phyloP scores from a whole-genome alignment of 768 basidiomycete genomes.

The Rubroboletus pulcherrimus region DNA sequence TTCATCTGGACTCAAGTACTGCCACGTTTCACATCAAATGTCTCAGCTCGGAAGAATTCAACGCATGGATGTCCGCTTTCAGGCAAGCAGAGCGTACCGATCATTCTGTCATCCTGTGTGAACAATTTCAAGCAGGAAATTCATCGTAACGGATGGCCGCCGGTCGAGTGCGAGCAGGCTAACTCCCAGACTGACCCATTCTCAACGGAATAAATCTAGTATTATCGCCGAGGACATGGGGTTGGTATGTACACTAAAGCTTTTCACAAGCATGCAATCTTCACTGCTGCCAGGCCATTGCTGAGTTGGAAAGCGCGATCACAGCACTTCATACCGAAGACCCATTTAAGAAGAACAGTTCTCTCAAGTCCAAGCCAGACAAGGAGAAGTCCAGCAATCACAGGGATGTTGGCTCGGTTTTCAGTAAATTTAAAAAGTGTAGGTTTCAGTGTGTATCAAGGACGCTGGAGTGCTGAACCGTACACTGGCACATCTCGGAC shows the following conservation, averaged over 20 bases:
- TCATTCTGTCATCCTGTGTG: slow-evolving; percentile 13
- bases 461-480: not conserved
- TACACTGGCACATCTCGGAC: not conserved
- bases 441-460: slow-evolving; percentile 15
- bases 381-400: slow-evolving; percentile 42
- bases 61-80: slow-evolving; percentile 70
- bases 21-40: slow-evolving; percentile 84
- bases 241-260: slow-evolving; percentile 39
- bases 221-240: slow-evolving; percentile 65
- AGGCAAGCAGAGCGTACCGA: slow-evolving; percentile 42
- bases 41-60: slow-evolving; percentile 65
- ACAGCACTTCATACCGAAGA: slow-evolving; percentile 39
- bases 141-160: slow-evolving; percentile 42
- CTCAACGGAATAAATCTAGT: slow-evolving; percentile 46
- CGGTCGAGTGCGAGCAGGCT: slow-evolving; percentile 35
- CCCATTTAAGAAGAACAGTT: slow-evolving; percentile 34
- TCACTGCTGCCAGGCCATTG: slow-evolving; percentile 44
- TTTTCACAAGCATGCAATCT: slow-evolving; percentile 1
- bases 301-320: slow-evolving; percentile 56
- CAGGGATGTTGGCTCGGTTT: slow-evolving; percentile 35
- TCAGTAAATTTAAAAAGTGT: slow-evolving; percentile 65
- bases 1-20: slow-evolving; percentile 72
- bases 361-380: slow-evolving; percentile 36
- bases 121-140: slow-evolving; percentile 46
- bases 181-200: slow-evolving; percentile 41